These are phyloP conservation scores for Selenicereus undatus DNA, from an alignment of 148 eudicot species.

Conservation along the genomic window DNA sequence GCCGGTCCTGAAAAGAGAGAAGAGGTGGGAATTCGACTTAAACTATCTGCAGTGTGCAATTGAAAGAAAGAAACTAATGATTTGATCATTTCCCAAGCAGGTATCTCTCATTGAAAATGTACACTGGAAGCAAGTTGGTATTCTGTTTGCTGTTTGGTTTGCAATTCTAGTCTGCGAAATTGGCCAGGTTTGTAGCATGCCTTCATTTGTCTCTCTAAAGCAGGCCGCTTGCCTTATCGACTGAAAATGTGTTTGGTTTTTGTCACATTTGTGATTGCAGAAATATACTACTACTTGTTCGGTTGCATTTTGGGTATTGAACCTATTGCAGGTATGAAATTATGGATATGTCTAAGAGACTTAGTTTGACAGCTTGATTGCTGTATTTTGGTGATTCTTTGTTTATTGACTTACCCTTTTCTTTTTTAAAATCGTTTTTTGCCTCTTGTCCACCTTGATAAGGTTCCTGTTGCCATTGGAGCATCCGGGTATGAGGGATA, in stretches of 20 bases:
- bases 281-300: constrained; percentile 48
- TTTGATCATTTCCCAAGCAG: constrained; percentile 16
- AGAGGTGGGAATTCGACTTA: constrained; percentile 12
- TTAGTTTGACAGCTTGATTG: background rate
- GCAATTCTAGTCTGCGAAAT: constrained; percentile 45
- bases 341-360: background rate
- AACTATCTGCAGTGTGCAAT: background rate
- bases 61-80: background rate
- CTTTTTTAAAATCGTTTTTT: background rate
- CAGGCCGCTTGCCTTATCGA: background rate
- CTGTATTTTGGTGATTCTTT: background rate
- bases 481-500: constrained; percentile 56
- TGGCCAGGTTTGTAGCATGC: constrained; percentile 28
- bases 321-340: constrained; percentile 48
- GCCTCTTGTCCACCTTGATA: background rate
- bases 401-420: background rate
- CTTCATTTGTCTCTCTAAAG: background rate
- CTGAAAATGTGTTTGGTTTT: background rate
- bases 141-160: constrained; percentile 48
- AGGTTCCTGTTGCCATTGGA: constrained; percentile 54
- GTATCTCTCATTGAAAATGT: constrained; percentile 39
- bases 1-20: constrained; percentile 28
- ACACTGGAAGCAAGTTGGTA: constrained; percentile 42
- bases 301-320: constrained; percentile 39
- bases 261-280: constrained; percentile 29